Percentiles rank a stretch among this genome's conserved stretches.
Evolutionary conservation across 345 rosid genomes (phyloP).

Genomic region (Heritiera littoralis): DNA sequence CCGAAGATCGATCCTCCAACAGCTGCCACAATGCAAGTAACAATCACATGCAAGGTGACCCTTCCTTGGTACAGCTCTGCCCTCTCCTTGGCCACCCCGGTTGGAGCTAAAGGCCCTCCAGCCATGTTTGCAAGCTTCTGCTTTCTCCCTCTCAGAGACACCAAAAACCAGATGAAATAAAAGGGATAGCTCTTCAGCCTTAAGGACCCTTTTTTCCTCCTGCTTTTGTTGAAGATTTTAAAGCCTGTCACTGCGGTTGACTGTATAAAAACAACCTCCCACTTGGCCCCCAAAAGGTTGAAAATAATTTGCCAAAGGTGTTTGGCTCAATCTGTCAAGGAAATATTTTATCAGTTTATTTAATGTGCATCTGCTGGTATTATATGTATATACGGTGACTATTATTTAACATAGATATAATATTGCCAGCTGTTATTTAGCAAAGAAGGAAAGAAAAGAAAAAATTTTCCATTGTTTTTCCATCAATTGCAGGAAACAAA

Average conservation of each 20-base stretch:
- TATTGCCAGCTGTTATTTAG: not conserved
- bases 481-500: not conserved
- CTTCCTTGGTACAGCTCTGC: conserved; percentile 77
- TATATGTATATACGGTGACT: not conserved
- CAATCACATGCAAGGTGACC: conserved; percentile 64
- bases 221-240: not conserved
- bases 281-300: not conserved
- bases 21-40: conserved; percentile 75
- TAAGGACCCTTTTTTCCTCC: too few relatives aligned
- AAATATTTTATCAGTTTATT: too few relatives aligned
- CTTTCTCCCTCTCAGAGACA: conserved; percentile 11
- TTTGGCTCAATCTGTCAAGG: not conserved
- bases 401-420: not conserved
- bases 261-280: not conserved
- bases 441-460: not conserved
- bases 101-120: conserved; percentile 72
- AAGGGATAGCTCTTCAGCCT: not conserved
- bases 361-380: too few relatives aligned
- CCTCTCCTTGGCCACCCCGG: conserved; percentile 83
- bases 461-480: not conserved
- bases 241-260: not conserved
- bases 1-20: conserved; percentile 89
- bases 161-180: conserved; percentile 6
- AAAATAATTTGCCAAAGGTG: not conserved
- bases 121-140: conserved; percentile 50